These are phyloP conservation scores for Talaromyces stipitatus DNA, from an alignment of 495 filamentous ascomycete genomes.

Conservation along the genomic window DNA sequence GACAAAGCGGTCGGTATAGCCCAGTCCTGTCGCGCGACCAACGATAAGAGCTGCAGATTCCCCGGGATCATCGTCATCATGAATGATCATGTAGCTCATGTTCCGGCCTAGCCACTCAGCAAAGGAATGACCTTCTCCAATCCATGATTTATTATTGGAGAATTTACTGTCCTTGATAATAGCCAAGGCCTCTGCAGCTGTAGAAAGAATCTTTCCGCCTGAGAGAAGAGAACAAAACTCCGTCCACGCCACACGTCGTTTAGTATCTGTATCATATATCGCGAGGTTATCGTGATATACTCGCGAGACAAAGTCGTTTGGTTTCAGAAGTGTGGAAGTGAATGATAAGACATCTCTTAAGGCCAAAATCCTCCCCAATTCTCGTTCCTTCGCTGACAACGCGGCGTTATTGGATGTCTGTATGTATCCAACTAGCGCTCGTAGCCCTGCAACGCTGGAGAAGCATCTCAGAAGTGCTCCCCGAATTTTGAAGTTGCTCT, in stretches of 20 bases:
- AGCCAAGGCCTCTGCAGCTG: constrained; percentile 68
- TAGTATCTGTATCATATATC: constrained; percentile 22
- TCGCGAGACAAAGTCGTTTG: constrained; percentile 41
- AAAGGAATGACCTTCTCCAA: constrained; percentile 58
- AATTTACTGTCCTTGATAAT: constrained; percentile 28
- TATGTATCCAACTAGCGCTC: constrained; percentile 38
- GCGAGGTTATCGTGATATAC: constrained; percentile 44
- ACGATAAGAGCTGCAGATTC: constrained; percentile 54
- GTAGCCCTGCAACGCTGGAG: constrained; percentile 62
- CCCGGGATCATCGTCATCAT: constrained; percentile 34
- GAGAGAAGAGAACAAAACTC: constrained; percentile 59
- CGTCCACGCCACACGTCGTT: constrained; percentile 52
- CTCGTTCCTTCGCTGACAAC: constrained; percentile 18
- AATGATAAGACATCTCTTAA: constrained; percentile 36
- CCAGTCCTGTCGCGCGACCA: constrained; percentile 60
- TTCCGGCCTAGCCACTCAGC: constrained; percentile 70
- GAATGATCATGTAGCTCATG: constrained; percentile 43
- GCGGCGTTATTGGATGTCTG: constrained; percentile 16
- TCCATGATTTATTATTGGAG: constrained; percentile 44
- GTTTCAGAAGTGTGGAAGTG: constrained; percentile 47
- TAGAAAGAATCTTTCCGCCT: constrained; percentile 62
- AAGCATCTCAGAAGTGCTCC: constrained; percentile 57
- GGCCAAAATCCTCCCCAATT: constrained; percentile 19
- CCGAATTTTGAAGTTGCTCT: constrained; percentile 23
- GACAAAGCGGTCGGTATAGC: constrained; percentile 62